Conservation (phyloP, 805 yeast species). For the Ogataea haglerorum region DNA sequence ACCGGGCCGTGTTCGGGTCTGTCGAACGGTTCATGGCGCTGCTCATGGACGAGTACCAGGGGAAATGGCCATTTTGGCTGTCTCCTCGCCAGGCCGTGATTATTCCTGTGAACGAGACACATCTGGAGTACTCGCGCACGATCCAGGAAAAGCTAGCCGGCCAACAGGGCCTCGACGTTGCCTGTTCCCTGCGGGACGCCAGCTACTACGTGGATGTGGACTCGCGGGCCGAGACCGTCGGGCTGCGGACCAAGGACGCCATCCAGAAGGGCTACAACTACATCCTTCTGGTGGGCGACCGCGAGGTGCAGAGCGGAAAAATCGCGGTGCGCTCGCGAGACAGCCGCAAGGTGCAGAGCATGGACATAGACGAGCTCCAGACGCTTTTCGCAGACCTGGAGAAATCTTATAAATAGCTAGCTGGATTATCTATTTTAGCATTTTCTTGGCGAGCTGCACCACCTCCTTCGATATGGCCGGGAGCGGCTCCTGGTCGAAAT, state of each 20-base stretch:
- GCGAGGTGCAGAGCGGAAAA: constrained; percentile 59
- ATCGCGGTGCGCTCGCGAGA: constrained; percentile 63
- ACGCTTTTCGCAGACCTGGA: constrained; percentile 54
- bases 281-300: constrained; percentile 83
- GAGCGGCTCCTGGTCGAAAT: constrained; percentile 21
- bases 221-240: constrained; percentile 70
- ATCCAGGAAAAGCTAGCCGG: constrained; percentile 48
- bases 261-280: constrained; percentile 70
- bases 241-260: constrained; percentile 78
- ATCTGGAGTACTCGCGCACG: constrained; percentile 49
- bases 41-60: constrained; percentile 82
- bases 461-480: constrained; percentile 20
- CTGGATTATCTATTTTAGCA: background rate
- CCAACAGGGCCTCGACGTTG: constrained; percentile 35
- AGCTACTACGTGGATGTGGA: constrained; percentile 77
- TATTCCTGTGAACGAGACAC: constrained; percentile 71
- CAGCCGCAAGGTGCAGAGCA: constrained; percentile 40
- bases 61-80: constrained; percentile 98
- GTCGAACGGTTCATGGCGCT: constrained; percentile 90
- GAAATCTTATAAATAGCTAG: constrained; percentile 37
- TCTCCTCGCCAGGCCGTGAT: constrained; percentile 87
- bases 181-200: constrained; percentile 55
- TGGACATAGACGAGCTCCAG: constrained; percentile 50
- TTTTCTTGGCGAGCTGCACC: constrained; percentile 19
- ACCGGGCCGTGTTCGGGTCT: constrained; percentile 93